phyloP scores from a whole-genome alignment of 805 yeast genomes.

The Hanseniaspora valbyensis region DNA sequence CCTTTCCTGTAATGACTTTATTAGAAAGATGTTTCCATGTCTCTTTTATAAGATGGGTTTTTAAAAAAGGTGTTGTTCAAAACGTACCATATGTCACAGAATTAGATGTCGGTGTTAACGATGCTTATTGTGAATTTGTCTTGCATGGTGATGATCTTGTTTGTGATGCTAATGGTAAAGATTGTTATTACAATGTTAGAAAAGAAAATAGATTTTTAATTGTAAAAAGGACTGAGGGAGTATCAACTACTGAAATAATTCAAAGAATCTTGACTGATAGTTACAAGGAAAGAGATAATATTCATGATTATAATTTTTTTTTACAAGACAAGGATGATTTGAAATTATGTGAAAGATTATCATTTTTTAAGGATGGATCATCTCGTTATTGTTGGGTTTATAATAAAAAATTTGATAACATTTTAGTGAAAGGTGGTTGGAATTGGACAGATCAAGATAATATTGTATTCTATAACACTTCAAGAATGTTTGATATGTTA shows the following conservation, averaged over 20 bases:
- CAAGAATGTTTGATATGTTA: conserved; percentile 85
- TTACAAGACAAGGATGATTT: conserved; percentile 15
- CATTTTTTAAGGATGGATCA: conserved; percentile 53
- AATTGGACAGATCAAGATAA: conserved; percentile 19
- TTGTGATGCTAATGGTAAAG: conserved; percentile 90
- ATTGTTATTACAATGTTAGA: conserved; percentile 77
- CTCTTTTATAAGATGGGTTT: conserved; percentile 82
- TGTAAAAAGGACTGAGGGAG: conserved; percentile 90
- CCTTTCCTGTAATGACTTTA: conserved; percentile 84
- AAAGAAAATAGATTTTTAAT: conserved; percentile 75
- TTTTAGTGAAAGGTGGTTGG: conserved; percentile 20
- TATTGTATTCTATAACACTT: conserved; percentile 40
- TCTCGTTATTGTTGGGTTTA: conserved; percentile 47
- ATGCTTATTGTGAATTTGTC: conserved; percentile 74
- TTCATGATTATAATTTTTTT: neutral
- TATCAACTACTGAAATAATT: conserved; percentile 88
- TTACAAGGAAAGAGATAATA: conserved; percentile 12
- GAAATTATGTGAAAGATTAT: conserved; percentile 37
- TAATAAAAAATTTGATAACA: conserved; percentile 32
- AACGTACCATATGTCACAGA: conserved; percentile 86
- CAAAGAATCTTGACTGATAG: conserved; percentile 57
- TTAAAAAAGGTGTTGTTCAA: conserved; percentile 41
- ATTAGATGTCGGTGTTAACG: conserved; percentile 60
- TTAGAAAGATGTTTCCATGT: conserved; percentile 77
- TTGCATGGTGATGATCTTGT: conserved; percentile 98